Evolutionary conservation across 768 basidiomycete species (phyloP), one percentile per base, ranked within the genome.

Genomic region (Agaricus sinodeliciosus): DNA sequence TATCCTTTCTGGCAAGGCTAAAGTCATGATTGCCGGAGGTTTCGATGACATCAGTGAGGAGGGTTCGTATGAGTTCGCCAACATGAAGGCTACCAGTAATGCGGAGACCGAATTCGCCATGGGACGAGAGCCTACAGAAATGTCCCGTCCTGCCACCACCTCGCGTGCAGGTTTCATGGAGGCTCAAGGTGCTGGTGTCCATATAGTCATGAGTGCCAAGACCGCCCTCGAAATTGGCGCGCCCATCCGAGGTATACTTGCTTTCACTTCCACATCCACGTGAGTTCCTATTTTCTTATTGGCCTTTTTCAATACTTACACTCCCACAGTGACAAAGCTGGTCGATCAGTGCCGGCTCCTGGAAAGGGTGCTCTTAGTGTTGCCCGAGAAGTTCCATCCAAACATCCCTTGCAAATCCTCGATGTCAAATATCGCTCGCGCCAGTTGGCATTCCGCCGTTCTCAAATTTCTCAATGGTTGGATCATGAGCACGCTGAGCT

Each of bases 51-150:
- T 98, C 67, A 90, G 87, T 58, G 96, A 99, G 69, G 96, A 99
- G 71, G 96, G 95, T 15, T 97, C 95, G 7, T 97, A 85, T 68
- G 95, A 99, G 69, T 99, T 99, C 69, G 96, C 94, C 46, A 97
- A 98, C 76, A 99, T 99, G 96, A 96, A 97, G 71, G 96, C 96
- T 1, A 99, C 96, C 4, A 92, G 89, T 71, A 97, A 95, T 63
- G 87, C 94, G 1, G 91, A 94, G 69, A 91, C 91, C 27, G 96
- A 99, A 68, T 90, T 97, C 63, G 95, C 94, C 3, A 96, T 96
- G 89, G 96, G 96, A 56, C 94, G 96, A 60, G 96, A 99, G 69
- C 94, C 96, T 5, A 93, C 90, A 36, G 96, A 99, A 69, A 94
- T 98, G 89, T 99, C 96, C 43, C 87, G 96, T 54, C 96, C 96